Base-by-base conservation (phyloP, 2,329 filamentous ascomycete species). In the Aspergillus ochraceus region DNA sequence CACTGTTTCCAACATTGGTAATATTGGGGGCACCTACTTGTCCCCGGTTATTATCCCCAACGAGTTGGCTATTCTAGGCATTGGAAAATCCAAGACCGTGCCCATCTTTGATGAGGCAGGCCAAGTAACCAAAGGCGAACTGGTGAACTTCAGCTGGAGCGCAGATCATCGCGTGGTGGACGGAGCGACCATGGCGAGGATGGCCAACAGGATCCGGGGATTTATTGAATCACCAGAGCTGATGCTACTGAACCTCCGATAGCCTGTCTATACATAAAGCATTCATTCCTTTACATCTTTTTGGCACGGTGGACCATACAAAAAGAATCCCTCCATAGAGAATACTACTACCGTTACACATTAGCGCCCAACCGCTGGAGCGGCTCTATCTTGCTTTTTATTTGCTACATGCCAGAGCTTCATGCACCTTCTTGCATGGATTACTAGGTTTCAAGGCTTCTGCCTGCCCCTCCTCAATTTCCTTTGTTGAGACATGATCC, bases 1-100 rank as follows among this genome's bases (percentile, higher is more conserved):
- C 70, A 97, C 95, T 0, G 87, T 99, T 53, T 97, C 92, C 68
- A 99, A 99, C 74, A 97, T 99, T 68, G 95, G 95, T 50, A 96
- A 88, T 68, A 92, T 99, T 50, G 95, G 95, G 57, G 95, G 95
- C 29, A 95, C 91, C 1, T 96, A 96, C 68, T 88, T 98, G 51
- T 88, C 90, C 30, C 95, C 95, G 1, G 90, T 99, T 53, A 91
- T 99, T 68, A 91, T 97, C 51, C 89, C 92, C 63, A 90, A 86
- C 47, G 93, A 98, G 77, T 90, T 98, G 10, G 92, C 91, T 9
- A 99, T 99, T 71, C 77, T 99, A 29, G 95, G 94, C 11, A 83
- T 99, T 30, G 95, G 95, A 5, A 87, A 90, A 66, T 87, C 92
- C 74, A 89, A 88, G 68, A 84, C 86, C 1, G 85, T 97, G 32